phyloP scores from a whole-genome alignment of 2,329 filamentous ascomycete genomes.

The Penicillium palitans region DNA sequence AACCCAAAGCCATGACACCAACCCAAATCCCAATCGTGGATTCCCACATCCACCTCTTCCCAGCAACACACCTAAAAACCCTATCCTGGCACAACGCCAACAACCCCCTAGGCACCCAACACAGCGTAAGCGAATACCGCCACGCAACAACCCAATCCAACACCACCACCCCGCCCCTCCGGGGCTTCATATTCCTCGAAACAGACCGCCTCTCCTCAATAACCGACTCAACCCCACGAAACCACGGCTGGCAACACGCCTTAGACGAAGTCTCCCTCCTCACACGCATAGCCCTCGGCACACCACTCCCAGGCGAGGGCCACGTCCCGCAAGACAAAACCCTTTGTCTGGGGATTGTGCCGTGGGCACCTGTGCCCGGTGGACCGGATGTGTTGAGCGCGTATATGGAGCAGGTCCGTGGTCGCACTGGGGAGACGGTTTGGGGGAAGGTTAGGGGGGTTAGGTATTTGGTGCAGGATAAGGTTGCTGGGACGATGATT shows the following conservation, averaged over 20 bases:
- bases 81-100: conserved; percentile 69
- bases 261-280: conserved; percentile 72
- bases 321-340: conserved; percentile 54
- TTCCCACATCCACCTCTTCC: conserved; percentile 89
- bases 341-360: conserved; percentile 69
- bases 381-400: conserved; percentile 58
- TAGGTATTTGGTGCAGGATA: conserved; percentile 79
- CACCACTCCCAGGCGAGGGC: conserved; percentile 58
- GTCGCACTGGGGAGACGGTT: conserved; percentile 52
- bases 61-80: conserved; percentile 62
- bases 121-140: conserved; percentile 65
- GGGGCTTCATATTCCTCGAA: conserved; percentile 80
- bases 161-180: conserved; percentile 37
- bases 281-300: conserved; percentile 63
- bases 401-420: conserved; percentile 65
- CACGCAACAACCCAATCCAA: conserved; percentile 34
- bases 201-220: conserved; percentile 70
- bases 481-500: conserved; percentile 66
- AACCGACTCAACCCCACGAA: conserved; percentile 30
- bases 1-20: not conserved
- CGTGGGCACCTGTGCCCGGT: conserved; percentile 81
- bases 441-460: conserved; percentile 75
- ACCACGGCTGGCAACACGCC: conserved; percentile 63
- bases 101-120: conserved; percentile 62
- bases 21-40: conserved; percentile 65